These are phyloP conservation scores for Lachancea waltii DNA, from an alignment of 805 yeast genomes.

Conservation along the genomic window DNA sequence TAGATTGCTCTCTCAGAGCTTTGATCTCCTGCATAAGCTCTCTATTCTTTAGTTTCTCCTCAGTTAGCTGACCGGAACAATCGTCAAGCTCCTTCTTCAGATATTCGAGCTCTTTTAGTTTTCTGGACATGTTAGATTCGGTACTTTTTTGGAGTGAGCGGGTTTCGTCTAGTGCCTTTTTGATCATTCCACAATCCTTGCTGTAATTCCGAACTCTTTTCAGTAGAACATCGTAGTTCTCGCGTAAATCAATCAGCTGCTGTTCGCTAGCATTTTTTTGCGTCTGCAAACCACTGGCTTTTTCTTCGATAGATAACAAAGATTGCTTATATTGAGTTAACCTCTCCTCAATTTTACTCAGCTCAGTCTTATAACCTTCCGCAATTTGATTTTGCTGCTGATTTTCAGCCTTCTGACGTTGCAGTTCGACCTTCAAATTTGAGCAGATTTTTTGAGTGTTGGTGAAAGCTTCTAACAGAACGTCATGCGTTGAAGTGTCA, in stretches of 20 bases:
- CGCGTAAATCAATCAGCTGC: constrained; percentile 19
- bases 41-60: constrained; percentile 37
- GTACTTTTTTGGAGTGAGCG: constrained; percentile 20
- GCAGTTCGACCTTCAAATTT: constrained; percentile 30
- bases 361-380: constrained; percentile 18
- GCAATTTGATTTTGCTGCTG: constrained; percentile 23
- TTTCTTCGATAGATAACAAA: constrained; percentile 20
- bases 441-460: constrained; percentile 36
- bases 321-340: constrained; percentile 22
- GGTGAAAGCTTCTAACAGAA: constrained; percentile 35
- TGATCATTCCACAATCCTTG: constrained; percentile 19
- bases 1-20: constrained; percentile 3
- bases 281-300: constrained; percentile 18
- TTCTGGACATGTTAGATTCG: constrained; percentile 19
- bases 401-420: constrained; percentile 25
- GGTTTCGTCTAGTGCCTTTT: constrained; percentile 21
- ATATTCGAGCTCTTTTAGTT: constrained; percentile 32
- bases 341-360: constrained; percentile 17
- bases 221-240: constrained; percentile 16
- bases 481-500: constrained; percentile 31
- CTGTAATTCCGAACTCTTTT: constrained; percentile 18
- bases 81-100: constrained; percentile 37
- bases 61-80: constrained; percentile 41
- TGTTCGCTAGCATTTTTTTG: constrained; percentile 22
- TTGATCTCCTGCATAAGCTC: constrained; percentile 18